phyloP scores from a whole-genome alignment of 1,284 basidiomycete genomes.

The Sporisorium exsertum region DNA sequence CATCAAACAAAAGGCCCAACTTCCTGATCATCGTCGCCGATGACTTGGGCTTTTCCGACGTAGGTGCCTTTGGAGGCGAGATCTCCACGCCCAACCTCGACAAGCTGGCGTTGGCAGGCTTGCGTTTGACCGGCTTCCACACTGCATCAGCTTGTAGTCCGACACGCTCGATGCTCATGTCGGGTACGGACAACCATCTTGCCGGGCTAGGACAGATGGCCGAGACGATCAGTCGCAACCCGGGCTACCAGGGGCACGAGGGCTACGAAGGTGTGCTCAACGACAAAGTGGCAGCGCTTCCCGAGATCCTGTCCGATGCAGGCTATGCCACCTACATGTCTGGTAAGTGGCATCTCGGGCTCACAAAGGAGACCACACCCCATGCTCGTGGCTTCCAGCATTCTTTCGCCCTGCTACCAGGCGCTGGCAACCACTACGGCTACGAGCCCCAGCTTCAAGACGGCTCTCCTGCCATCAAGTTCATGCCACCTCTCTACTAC shows the following conservation, averaged over 20 bases:
- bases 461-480: constrained; percentile 20
- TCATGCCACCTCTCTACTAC: constrained; percentile 32
- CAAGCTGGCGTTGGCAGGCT: constrained; percentile 49
- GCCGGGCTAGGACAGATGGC: constrained; percentile 65
- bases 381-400: constrained; percentile 65
- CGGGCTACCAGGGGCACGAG: constrained; percentile 50
- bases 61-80: constrained; percentile 50
- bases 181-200: constrained; percentile 53
- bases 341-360: constrained; percentile 69
- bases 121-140: constrained; percentile 52
- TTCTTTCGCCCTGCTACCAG: constrained; percentile 63
- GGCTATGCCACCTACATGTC: constrained; percentile 32
- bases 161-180: constrained; percentile 46
- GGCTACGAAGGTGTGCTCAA: constrained; percentile 63
- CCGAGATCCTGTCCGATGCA: constrained; percentile 62
- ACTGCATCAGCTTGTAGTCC: constrained; percentile 54
- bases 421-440: constrained; percentile 65
- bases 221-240: constrained; percentile 54
- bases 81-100: constrained; percentile 64
- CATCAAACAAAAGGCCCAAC: constrained; percentile 9
- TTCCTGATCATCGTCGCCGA: constrained; percentile 52
- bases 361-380: constrained; percentile 50
- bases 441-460: constrained; percentile 51
- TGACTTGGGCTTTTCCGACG: constrained; percentile 58
- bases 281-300: constrained; percentile 59